Evolutionary conservation across 495 filamentous ascomycete genomes (phyloP), one percentile per base, ranked within the genome.

Genomic region (Emericellopsis terricola): DNA sequence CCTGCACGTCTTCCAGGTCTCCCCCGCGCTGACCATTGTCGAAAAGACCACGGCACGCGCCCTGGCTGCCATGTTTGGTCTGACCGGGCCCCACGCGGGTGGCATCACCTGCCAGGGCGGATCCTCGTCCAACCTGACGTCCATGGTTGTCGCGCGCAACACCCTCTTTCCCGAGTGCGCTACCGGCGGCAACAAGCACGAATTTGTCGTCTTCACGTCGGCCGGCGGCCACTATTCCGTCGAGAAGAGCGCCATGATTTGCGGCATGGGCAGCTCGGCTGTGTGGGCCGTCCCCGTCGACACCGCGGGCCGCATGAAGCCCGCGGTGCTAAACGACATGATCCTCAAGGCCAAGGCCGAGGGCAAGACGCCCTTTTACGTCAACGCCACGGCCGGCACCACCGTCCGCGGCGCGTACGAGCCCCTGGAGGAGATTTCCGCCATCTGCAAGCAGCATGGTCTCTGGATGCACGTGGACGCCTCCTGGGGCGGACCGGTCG

Each of bases 401-500:
- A 97, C 89, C 2, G 89, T 94, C 8, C 55, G 86, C 38, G 89
- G 87, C 14, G 83, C 81, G 10, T 97, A 78, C 50, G 87, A 94
- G 51, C 81, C 80, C 2, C 73, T 94, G 41, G 49, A 62, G 15
- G 67, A 62, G 9, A 77, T 94, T 40, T 65, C 76, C 1, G 65
- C 62, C 18, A 60, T 94, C 11, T 92, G 84, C 60, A 52, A 64
- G 32, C 62, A 65, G 39, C 59, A 81, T 45, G 68, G 68, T 20
- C 57, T 96, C 26, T 96, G 87, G 87, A 49, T 94, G 53, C 89
- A 96, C 54, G 59, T 94, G 33, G 87, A 96, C 47, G 87, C 69
- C 18, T 78, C 72, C 19, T 94, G 86, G 86, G 89, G 87, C 42
- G 89, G 83, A 2, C 69, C 76, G 1, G 84, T 80, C 28, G 59